Conservation (phyloP, 768 basidiomycete genomes). For the Butyriboletus loyo region DNA sequence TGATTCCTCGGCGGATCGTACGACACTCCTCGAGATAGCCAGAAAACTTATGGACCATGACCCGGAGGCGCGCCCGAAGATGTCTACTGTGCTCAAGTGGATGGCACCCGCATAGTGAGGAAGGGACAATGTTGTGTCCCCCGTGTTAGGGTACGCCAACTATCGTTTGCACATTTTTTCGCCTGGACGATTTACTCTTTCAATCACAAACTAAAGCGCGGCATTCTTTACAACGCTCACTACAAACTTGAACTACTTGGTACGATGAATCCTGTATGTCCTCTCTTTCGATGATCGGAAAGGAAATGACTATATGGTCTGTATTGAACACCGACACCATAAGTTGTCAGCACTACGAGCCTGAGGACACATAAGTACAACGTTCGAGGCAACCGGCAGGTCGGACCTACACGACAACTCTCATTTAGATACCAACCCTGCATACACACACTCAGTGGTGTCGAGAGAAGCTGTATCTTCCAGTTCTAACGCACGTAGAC, state of each 20-base stretch:
- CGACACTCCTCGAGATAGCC: background rate
- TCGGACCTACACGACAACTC: too few relatives aligned
- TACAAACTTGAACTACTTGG: background rate
- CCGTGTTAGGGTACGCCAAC: background rate
- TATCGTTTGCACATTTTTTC: background rate
- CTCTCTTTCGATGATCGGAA: constrained; percentile 37
- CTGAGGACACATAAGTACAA: too few relatives aligned
- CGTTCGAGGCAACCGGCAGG: too few relatives aligned
- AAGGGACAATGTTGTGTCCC: background rate
- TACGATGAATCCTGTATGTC: constrained; percentile 14
- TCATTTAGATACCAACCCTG: too few relatives aligned
- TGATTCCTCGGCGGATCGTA: background rate
- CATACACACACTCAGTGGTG: too few relatives aligned
- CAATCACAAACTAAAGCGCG: too few relatives aligned
- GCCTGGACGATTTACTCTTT: background rate
- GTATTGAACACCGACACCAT: too few relatives aligned
- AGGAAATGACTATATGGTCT: constrained; percentile 28
- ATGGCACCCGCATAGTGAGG: background rate
- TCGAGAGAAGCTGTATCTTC: too few relatives aligned
- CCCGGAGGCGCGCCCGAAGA: background rate
- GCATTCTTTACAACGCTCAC: background rate
- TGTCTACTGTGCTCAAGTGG: background rate
- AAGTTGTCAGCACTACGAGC: too few relatives aligned
- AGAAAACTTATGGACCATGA: background rate
- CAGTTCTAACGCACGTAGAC: constrained; percentile 40